A percentile compares a stretch with the other conserved stretches of the same genome.
These are phyloP conservation scores for Scutellaria minor DNA, from an alignment of 257 asterid species.

Conservation along the genomic window DNA sequence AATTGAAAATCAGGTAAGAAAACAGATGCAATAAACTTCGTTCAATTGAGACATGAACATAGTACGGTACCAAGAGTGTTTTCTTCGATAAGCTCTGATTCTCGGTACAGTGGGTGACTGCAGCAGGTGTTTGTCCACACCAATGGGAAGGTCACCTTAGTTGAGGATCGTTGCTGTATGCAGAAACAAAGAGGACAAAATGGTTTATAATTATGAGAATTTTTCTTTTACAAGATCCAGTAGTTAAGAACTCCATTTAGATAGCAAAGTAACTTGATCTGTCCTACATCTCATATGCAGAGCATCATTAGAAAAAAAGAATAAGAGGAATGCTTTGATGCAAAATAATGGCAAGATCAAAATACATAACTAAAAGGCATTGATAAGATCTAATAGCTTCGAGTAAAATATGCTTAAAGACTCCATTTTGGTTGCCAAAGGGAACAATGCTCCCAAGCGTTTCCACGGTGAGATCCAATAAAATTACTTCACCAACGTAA, in stretches of 20 bases:
- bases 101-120: conserved; percentile 96
- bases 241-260: background rate
- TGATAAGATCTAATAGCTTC: background rate
- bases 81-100: conserved; percentile 86
- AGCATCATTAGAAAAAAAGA: background rate
- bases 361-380: background rate
- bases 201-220: background rate
- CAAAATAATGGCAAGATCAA: background rate
- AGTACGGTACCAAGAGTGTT: conserved; percentile 66
- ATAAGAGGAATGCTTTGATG: background rate
- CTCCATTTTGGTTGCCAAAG: background rate
- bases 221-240: background rate
- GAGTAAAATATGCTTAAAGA: background rate
- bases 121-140: conserved; percentile 99
- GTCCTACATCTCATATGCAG: background rate
- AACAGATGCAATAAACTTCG: background rate
- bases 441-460: background rate
- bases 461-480: background rate
- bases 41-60: conserved; percentile 28
- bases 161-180: conserved; percentile 89
- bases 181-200: background rate
- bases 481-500: background rate
- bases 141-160: conserved; percentile 94
- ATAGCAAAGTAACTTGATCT: background rate
- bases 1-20: conserved; percentile 26